Conservation (phyloP, 2,329 filamentous ascomycete genomes). For the Parastagonospora avenae region DNA sequence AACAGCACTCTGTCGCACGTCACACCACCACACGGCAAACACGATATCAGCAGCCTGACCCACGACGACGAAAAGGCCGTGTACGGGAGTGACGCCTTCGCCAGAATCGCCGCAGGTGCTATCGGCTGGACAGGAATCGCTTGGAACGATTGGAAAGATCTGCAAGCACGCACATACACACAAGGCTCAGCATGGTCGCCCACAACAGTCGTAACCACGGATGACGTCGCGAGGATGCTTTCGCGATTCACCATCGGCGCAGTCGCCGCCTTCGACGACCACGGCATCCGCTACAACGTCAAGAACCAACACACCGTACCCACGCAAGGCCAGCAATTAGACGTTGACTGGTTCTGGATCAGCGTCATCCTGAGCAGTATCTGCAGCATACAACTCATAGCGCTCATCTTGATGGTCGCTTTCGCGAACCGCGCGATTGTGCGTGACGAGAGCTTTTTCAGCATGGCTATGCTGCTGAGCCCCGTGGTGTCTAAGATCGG, state of each 20-base stretch:
- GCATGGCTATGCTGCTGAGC: conserved; percentile 37
- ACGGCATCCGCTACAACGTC: conserved; percentile 32
- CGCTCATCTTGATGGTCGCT: conserved; percentile 22
- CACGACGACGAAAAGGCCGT: conserved; percentile 22
- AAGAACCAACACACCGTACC: conserved; percentile 9
- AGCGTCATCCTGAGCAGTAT: conserved; percentile 27
- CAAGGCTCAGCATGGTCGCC: conserved; percentile 35
- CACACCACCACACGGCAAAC: conserved; percentile 4
- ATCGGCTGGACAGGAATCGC: conserved; percentile 40
- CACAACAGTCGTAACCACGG: background rate
- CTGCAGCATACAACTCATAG: conserved; percentile 30
- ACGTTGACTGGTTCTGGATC: conserved; percentile 37
- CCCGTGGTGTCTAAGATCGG: conserved; percentile 35
- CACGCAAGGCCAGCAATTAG: conserved; percentile 31
- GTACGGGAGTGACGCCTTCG: conserved; percentile 35
- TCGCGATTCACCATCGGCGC: conserved; percentile 38
- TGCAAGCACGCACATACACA: conserved; percentile 26
- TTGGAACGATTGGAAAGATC: conserved; percentile 11
- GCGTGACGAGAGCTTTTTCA: conserved; percentile 39
- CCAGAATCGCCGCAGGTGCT: conserved; percentile 35
- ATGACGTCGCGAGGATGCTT: conserved; percentile 28
- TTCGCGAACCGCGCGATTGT: conserved; percentile 39
- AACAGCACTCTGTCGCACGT: conserved; percentile 29
- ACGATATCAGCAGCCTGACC: conserved; percentile 25
- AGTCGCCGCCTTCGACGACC: conserved; percentile 42